Evolutionary conservation across 2,329 filamentous ascomycete species (phyloP).

Genomic region (Herpotrichia juniperi): DNA sequence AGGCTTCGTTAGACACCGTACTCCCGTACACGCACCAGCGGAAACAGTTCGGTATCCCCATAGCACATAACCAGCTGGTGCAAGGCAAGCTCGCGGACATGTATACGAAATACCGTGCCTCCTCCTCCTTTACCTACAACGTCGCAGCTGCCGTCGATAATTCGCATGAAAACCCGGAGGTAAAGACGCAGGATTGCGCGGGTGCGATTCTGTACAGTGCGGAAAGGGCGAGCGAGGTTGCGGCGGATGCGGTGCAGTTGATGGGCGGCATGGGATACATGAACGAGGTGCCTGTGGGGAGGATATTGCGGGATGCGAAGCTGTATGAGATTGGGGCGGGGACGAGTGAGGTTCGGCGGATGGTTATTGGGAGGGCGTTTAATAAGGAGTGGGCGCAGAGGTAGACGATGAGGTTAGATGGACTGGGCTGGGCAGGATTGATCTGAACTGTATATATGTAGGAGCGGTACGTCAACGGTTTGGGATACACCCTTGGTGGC

Average conservation of each 20-base stretch:
- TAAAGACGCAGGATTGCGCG: conserved; percentile 90
- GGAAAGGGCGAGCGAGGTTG: conserved; percentile 85
- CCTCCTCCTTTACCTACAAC: conserved; percentile 83
- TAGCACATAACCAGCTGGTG: conserved; percentile 90
- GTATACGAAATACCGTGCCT: conserved; percentile 91
- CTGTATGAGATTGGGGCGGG: conserved; percentile 97
- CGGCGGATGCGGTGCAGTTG: conserved; percentile 87
- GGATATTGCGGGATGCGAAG: conserved; percentile 78
- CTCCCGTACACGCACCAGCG: conserved; percentile 89
- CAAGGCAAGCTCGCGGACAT: conserved; percentile 95
- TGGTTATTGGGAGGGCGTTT: conserved; percentile 92
- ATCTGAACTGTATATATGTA: not conserved
- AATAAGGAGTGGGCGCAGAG: conserved; percentile 74
- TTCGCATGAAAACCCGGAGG: conserved; percentile 55
- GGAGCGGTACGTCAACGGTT: too few relatives aligned
- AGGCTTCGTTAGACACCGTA: conserved; percentile 82
- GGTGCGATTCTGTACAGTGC: conserved; percentile 93
- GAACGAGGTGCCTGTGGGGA: conserved; percentile 90
- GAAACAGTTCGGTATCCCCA: conserved; percentile 84
- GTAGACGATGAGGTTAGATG: not conserved
- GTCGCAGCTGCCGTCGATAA: conserved; percentile 79
- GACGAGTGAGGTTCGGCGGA: conserved; percentile 89
- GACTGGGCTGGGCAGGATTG: too few relatives aligned
- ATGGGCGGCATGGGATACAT: conserved; percentile 96
- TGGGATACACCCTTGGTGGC: too few relatives aligned